Evolutionary conservation across 345 rosid genomes (phyloP), one percentile per base, ranked within the genome.

Genomic region (Garcia nutans): DNA sequence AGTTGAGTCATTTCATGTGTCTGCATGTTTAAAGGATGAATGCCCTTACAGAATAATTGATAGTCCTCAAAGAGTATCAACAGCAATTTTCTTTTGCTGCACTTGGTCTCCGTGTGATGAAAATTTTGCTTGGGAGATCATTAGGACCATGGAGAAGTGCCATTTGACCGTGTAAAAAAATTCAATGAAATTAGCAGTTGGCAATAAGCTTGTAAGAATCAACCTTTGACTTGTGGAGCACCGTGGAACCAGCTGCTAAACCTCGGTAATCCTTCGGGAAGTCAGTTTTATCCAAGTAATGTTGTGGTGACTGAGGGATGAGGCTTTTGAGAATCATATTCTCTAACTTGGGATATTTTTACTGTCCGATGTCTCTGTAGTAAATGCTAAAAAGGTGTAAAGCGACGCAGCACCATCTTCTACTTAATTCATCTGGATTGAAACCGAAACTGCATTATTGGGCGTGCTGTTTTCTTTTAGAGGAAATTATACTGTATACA

Each of bases 101-200:
- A 77, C 68, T 50, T 96, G 98, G 99, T 88, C 88, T 42, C 80
- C 60, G 7, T 73, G 82, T 73, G 99, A 96, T 64, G 86, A 87
- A 80, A 85, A 88, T 74, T 88, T 92, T 77, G 98, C 90, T 1
- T 81, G 93, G 98, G 84, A 84, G 81, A 83, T 92, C 57, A 86
- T 95, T 67, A 84, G 89, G 10, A 17, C 77, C 31, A 78, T 87
- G 80, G 66, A 87, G 81, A 63, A 65, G 8, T 37, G 42, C 20
- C 41, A 17, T 70, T 68, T 76, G 74, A 68, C n/a, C 8, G 0
- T 59, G 58, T 64, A 55, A 23, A 55, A 23, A 56, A 71, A 16
- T 41, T 24, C 23, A 55, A 8, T 57, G 47, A 12, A 42, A 57
- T 15, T 49, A 28, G 2, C 2, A 28, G 31, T 28, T 31, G 22